phyloP scores from a whole-genome alignment of 2,329 filamentous ascomycete species.

The Raffaelea ambrosiae region DNA sequence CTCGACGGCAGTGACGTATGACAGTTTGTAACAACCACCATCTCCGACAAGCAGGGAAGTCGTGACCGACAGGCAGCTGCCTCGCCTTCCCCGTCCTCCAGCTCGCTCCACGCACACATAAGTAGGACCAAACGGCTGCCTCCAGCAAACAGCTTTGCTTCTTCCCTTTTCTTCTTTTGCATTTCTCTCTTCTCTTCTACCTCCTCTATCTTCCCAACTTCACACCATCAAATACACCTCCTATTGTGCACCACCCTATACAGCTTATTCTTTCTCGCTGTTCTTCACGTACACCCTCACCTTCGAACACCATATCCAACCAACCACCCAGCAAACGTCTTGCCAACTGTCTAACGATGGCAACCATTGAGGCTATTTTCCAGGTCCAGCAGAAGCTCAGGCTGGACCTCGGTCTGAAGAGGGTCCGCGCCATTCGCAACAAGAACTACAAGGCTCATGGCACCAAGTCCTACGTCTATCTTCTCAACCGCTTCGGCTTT shows the following conservation, averaged over 20 bases:
- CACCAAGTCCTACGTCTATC: constrained; percentile 53
- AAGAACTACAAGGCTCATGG: constrained; percentile 50
- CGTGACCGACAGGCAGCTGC: too few relatives aligned
- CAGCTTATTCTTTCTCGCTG: too few relatives aligned
- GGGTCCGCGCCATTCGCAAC: constrained; percentile 46
- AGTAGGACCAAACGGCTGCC: too few relatives aligned
- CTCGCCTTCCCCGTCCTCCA: too few relatives aligned
- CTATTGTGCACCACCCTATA: neutral
- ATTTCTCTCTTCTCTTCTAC: neutral
- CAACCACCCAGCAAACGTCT: too few relatives aligned
- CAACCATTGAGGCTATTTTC: constrained; percentile 24
- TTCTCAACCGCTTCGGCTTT: constrained; percentile 46
- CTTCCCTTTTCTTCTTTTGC: neutral
- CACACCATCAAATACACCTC: neutral
- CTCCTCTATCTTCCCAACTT: neutral
- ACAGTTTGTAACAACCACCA: too few relatives aligned
- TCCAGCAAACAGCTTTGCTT: too few relatives aligned
- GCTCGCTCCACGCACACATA: too few relatives aligned
- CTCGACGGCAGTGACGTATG: too few relatives aligned
- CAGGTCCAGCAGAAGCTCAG: constrained; percentile 25
- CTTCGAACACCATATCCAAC: neutral
- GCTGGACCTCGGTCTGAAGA: constrained; percentile 28
- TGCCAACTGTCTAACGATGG: too few relatives aligned
- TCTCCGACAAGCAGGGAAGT: too few relatives aligned
- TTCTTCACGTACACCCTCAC: too few relatives aligned